Percentiles rank a stretch among this genome's conserved stretches.
phyloP scores from a whole-genome alignment of 345 rosid species.

The Limnanthes douglasii region DNA sequence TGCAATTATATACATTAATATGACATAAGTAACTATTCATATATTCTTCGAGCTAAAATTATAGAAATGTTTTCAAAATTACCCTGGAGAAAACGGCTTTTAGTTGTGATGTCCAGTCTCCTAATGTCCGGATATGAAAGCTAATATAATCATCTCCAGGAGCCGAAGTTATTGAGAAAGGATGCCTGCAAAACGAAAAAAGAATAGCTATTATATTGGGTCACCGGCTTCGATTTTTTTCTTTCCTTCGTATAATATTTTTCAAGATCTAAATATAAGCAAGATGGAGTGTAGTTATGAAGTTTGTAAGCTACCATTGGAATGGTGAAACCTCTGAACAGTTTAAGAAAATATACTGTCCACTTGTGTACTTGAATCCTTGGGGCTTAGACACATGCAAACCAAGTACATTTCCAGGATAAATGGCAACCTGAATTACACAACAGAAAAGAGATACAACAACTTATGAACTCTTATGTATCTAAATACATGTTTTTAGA shows the following conservation, averaged over 20 bases:
- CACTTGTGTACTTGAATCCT: constrained; percentile 68
- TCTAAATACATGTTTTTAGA: no score
- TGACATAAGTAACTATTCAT: not conserved
- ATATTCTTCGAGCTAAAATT: not conserved
- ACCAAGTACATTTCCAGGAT: constrained; percentile 70
- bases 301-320: constrained; percentile 57
- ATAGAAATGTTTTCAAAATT: not conserved
- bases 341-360: constrained; percentile 72
- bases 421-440: constrained; percentile 68
- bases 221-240: not conserved
- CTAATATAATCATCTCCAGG: constrained; percentile 51
- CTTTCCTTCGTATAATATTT: not conserved
- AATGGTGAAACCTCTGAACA: constrained; percentile 67
- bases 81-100: constrained; percentile 47
- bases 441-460: no score
- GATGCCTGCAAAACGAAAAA: constrained; percentile 27
- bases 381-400: constrained; percentile 69
- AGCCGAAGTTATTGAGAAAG: constrained; percentile 59
- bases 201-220: not conserved
- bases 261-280: no score
- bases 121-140: constrained; percentile 50
- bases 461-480: no score
- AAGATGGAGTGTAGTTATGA: no score
- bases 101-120: constrained; percentile 76
- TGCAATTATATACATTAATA: constrained; percentile 1